These are phyloP conservation scores for Exophiala bonariae DNA, from an alignment of 2,329 filamentous ascomycete species.

Conservation along the genomic window DNA sequence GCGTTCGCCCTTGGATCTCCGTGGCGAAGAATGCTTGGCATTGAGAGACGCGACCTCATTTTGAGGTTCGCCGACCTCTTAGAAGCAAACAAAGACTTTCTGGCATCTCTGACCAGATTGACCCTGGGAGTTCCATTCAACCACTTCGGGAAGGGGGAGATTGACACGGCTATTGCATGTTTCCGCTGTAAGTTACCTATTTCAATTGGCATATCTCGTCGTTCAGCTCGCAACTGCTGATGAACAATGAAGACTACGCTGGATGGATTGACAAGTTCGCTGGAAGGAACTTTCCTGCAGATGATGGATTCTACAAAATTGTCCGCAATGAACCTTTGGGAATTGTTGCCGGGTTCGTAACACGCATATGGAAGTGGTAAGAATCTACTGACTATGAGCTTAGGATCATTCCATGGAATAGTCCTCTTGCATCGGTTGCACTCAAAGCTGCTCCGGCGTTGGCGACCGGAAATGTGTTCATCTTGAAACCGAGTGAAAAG, in stretches of 20 bases:
- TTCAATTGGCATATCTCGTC: too few relatives aligned
- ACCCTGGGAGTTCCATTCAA: slow-evolving; percentile 62
- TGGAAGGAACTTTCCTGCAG: slow-evolving; percentile 42
- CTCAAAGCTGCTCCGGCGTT: slow-evolving; percentile 50
- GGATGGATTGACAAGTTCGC: slow-evolving; percentile 42
- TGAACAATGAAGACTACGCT: too few relatives aligned
- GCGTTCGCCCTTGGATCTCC: too few relatives aligned
- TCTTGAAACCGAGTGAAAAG: too few relatives aligned
- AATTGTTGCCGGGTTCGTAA: slow-evolving; percentile 48
- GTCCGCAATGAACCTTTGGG: slow-evolving; percentile 38
- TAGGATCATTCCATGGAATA: slow-evolving; percentile 64
- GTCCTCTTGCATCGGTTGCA: slow-evolving; percentile 27
- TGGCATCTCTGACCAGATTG: slow-evolving; percentile 31
- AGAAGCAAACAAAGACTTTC: slow-evolving; percentile 27
- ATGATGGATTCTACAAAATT: slow-evolving; percentile 47
- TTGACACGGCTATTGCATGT: slow-evolving; percentile 36
- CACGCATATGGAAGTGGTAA: too few relatives aligned
- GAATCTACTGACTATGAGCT: too few relatives aligned
- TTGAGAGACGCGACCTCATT: too few relatives aligned
- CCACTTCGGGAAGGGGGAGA: slow-evolving; percentile 51
- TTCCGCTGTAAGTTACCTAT: slow-evolving; percentile 26
- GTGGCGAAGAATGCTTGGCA: too few relatives aligned
- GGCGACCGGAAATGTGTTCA: too few relatives aligned
- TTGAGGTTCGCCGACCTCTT: too few relatives aligned
- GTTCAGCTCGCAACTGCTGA: too few relatives aligned